Evolutionary conservation across 2,329 filamentous ascomycete genomes (phyloP).

Genomic region (Truncatella angustata): DNA sequence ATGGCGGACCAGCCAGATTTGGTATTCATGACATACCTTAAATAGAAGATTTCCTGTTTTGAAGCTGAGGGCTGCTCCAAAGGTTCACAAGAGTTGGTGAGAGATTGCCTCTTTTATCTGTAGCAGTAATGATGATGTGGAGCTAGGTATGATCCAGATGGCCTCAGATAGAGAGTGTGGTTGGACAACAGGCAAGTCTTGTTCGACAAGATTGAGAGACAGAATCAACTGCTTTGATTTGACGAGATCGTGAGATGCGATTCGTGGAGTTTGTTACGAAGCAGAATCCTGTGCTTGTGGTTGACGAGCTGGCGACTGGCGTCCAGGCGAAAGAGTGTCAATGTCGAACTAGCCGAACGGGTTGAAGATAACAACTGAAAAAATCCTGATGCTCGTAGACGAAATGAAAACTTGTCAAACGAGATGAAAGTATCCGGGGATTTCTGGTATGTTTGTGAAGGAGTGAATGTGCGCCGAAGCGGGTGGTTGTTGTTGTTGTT

Average conservation of each 20-base stretch:
- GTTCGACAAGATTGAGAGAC: conserved; percentile 5
- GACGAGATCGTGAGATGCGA: conserved; percentile 3
- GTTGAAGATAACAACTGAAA: neutral
- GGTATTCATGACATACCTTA: neutral
- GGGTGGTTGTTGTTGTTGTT: neutral
- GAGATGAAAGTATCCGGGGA: neutral
- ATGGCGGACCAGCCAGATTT: neutral
- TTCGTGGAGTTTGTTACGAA: conserved; percentile 1
- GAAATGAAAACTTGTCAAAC: neutral
- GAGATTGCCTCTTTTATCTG: neutral
- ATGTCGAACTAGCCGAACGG: neutral
- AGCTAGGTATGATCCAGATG: neutral
- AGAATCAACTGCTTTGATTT: neutral
- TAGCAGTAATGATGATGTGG: neutral
- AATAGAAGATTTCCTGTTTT: neutral
- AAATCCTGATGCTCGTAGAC: conserved; percentile 1
- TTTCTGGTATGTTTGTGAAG: conserved; percentile 1
- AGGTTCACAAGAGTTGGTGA: neutral
- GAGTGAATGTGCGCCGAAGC: conserved; percentile 9
- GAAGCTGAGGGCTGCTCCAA: neutral
- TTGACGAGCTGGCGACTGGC: conserved; percentile 1
- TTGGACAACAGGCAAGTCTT: conserved; percentile 12
- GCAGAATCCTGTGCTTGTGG: conserved; percentile 6
- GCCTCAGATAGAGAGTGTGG: conserved; percentile 11
- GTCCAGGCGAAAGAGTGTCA: conserved; percentile 7